These are phyloP conservation scores for Bipolaris victoriae DNA, from an alignment of 2,329 filamentous ascomycete species.

Conservation along the genomic window DNA sequence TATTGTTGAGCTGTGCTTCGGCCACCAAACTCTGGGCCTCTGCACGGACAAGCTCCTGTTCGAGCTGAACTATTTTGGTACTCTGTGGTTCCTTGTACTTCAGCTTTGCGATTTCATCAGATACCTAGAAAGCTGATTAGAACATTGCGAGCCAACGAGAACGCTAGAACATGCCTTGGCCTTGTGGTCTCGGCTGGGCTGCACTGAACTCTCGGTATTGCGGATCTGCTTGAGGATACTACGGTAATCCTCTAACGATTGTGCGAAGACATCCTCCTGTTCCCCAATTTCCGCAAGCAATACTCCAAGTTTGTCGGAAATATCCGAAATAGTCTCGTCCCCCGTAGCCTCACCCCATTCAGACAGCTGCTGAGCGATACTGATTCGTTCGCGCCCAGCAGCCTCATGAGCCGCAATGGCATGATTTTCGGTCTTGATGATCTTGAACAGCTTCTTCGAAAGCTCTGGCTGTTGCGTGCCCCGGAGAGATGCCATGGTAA, in stretches of 20 bases:
- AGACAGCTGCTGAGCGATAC: conserved; percentile 87
- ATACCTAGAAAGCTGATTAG: conserved; percentile 59
- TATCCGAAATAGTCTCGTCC: conserved; percentile 85
- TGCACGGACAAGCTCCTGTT: conserved; percentile 94
- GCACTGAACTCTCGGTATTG: conserved; percentile 94
- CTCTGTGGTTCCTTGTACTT: conserved; percentile 92
- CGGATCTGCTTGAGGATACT: conserved; percentile 86
- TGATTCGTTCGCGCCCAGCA: conserved; percentile 81
- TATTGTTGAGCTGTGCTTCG: conserved; percentile 93
- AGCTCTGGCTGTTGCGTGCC: conserved; percentile 86
- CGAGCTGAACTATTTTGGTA: conserved; percentile 78
- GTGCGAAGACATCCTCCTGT: conserved; percentile 87
- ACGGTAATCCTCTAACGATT: conserved; percentile 85
- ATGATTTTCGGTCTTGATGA: conserved; percentile 95
- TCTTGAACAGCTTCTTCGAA: conserved; percentile 82
- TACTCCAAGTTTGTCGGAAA: conserved; percentile 95
- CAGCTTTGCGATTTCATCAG: conserved; percentile 88
- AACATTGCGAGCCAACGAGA: not conserved
- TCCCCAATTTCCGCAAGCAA: conserved; percentile 90
- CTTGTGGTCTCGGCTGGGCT: conserved; percentile 87
- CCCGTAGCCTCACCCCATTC: conserved; percentile 95
- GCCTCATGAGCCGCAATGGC: conserved; percentile 83
- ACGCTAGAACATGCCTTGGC: conserved; percentile 61
- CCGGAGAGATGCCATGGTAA: conserved; percentile 85
- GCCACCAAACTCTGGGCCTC: conserved; percentile 96